phyloP scores from a whole-genome alignment of 2,329 filamentous ascomycete species.

The Cladosporium sp. region DNA sequence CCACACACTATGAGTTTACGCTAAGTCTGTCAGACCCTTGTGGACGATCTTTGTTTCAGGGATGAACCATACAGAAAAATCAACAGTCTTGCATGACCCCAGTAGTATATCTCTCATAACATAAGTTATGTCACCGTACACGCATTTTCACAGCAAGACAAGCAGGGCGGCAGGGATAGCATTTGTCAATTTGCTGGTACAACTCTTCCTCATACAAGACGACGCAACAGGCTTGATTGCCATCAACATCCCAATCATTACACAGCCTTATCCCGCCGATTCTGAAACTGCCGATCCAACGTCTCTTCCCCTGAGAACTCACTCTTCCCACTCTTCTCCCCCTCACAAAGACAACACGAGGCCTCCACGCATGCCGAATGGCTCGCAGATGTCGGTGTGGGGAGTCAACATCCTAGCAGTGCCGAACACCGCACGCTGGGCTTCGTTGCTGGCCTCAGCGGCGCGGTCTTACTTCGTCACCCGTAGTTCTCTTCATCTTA shows the following conservation, averaged over 20 bases:
- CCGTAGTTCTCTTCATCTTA: too few relatives aligned
- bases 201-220: too few relatives aligned
- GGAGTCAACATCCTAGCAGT: not conserved
- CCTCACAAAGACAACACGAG: too few relatives aligned
- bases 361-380: too few relatives aligned
- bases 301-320: not conserved
- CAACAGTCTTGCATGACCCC: too few relatives aligned
- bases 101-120: too few relatives aligned
- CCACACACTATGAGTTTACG: not conserved
- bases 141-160: not conserved
- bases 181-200: not conserved
- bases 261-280: not conserved
- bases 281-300: not conserved
- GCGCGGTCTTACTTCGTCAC: not conserved
- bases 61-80: not conserved
- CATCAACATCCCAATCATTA: not conserved
- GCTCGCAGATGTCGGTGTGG: not conserved
- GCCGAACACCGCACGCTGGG: slow-evolving; percentile 6
- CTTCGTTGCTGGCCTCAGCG: not conserved
- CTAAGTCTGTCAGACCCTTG: not conserved
- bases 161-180: not conserved
- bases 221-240: too few relatives aligned
- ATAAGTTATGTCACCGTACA: not conserved
- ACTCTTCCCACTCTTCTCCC: not conserved
- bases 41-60: not conserved